phyloP scores from a whole-genome alignment of 1,139 yeast species.

The Nakaseomyces delphensis region DNA sequence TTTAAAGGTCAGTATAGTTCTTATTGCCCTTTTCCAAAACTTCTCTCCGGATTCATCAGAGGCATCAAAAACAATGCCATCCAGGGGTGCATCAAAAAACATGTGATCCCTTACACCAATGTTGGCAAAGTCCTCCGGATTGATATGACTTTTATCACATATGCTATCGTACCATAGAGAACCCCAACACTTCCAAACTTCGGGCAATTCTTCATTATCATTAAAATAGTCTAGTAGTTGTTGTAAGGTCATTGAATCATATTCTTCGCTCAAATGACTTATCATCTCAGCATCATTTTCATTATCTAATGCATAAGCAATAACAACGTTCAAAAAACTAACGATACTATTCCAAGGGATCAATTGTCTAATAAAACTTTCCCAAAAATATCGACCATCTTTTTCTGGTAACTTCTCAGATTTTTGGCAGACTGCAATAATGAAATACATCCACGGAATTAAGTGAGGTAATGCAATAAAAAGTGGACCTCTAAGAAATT shows the following conservation, averaged over 20 bases:
- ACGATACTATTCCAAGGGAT: slow-evolving; percentile 63
- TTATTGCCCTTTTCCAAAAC: slow-evolving; percentile 30
- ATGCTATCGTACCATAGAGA: slow-evolving; percentile 61
- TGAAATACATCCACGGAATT: slow-evolving; percentile 62
- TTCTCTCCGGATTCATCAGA: slow-evolving; percentile 33
- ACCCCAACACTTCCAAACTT: slow-evolving; percentile 82
- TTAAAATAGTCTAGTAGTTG: slow-evolving; percentile 40
- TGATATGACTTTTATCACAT: slow-evolving; percentile 34
- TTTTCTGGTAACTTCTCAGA: slow-evolving; percentile 31
- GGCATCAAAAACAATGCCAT: slow-evolving; percentile 46
- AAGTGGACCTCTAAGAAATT: slow-evolving; percentile 60
- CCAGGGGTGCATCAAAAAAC: slow-evolving; percentile 53
- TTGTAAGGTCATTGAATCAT: slow-evolving; percentile 16
- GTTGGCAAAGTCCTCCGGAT: slow-evolving; percentile 42
- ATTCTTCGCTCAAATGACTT: slow-evolving; percentile 18
- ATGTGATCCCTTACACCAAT: slow-evolving; percentile 54
- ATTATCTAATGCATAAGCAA: slow-evolving; percentile 25
- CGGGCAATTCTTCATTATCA: slow-evolving; percentile 55
- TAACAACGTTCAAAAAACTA: slow-evolving; percentile 48
- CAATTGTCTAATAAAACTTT: slow-evolving; percentile 41
- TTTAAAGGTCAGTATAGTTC: slow-evolving; percentile 27
- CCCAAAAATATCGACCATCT: slow-evolving; percentile 36
- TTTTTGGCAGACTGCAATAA: slow-evolving; percentile 57
- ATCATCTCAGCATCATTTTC: slow-evolving; percentile 15
- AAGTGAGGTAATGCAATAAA: slow-evolving; percentile 64